These are phyloP conservation scores for Candida tallmaniae DNA, from an alignment of 805 yeast genomes.

Conservation along the genomic window DNA sequence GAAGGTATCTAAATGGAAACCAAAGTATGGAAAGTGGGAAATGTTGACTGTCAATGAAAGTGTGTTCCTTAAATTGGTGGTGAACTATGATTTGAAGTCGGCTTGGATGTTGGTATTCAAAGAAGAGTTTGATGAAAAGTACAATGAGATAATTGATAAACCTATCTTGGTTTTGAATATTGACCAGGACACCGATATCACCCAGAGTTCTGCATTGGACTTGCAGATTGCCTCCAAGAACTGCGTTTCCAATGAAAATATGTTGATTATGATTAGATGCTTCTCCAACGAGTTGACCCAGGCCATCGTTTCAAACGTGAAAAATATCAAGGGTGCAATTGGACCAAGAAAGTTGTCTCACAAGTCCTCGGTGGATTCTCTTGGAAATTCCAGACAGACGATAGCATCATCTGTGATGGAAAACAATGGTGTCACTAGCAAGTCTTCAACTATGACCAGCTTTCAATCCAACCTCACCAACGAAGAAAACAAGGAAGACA, in stretches of 20 bases:
- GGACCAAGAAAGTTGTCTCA: conserved; percentile 10
- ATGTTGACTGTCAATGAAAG: conserved; percentile 35
- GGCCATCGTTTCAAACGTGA: conserved; percentile 21
- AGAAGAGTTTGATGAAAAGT: conserved; percentile 30
- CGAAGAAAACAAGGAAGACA: conserved; percentile 1
- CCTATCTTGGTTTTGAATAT: conserved; percentile 33
- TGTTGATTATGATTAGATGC: conserved; percentile 32
- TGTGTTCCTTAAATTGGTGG: conserved; percentile 35
- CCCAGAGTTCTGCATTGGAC: conserved; percentile 37
- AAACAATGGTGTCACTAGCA: conserved; percentile 14
- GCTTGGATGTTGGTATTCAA: conserved; percentile 39
- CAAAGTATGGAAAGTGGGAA: conserved; percentile 41
- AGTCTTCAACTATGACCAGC: conserved; percentile 23
- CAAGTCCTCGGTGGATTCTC: conserved; percentile 10
- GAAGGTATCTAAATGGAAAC: conserved; percentile 41
- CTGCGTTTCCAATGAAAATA: conserved; percentile 25
- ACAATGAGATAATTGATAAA: conserved; percentile 27
- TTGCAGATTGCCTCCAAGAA: conserved; percentile 30
- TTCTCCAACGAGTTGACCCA: conserved; percentile 21
- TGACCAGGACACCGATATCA: conserved; percentile 17
- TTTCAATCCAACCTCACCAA: conserved; percentile 7
- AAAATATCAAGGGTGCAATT: conserved; percentile 24
- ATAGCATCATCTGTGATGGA: conserved; percentile 39
- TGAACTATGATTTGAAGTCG: conserved; percentile 27
- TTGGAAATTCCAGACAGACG: conserved; percentile 18